These are phyloP conservation scores for Phaeophleospora eucalypticola DNA, from an alignment of 2,329 filamentous ascomycete species.

Conservation along the genomic window DNA sequence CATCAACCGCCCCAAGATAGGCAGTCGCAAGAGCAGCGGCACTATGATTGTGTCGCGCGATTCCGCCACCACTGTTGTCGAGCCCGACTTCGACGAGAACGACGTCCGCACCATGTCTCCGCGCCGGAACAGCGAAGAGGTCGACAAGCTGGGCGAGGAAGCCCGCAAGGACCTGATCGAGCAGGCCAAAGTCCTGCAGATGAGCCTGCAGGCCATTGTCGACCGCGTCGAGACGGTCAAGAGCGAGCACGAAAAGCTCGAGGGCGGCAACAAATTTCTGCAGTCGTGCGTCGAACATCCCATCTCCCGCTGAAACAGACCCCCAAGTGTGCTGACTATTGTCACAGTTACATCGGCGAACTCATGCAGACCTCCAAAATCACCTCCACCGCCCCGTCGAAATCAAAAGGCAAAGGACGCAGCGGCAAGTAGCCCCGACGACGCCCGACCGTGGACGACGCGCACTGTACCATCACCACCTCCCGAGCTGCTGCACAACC, in stretches of 20 bases:
- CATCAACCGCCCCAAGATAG: slow-evolving; percentile 58
- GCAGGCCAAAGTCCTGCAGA: slow-evolving; percentile 84
- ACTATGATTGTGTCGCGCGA: slow-evolving; percentile 70
- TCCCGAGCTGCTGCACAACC: too few relatives aligned
- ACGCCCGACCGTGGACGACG: not conserved
- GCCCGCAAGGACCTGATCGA: slow-evolving; percentile 63
- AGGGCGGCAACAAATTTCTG: slow-evolving; percentile 93
- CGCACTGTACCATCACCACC: slow-evolving; percentile 13
- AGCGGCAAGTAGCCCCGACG: slow-evolving; percentile 18
- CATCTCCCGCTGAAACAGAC: slow-evolving; percentile 1
- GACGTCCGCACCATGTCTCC: slow-evolving; percentile 95
- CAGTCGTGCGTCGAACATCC: slow-evolving; percentile 53
- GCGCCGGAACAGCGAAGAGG: slow-evolving; percentile 80
- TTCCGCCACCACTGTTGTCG: slow-evolving; percentile 57
- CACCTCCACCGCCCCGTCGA: slow-evolving; percentile 50
- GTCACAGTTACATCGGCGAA: slow-evolving; percentile 88
- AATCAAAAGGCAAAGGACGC: slow-evolving; percentile 41
- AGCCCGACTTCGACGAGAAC: slow-evolving; percentile 66
- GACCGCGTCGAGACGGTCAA: slow-evolving; percentile 92
- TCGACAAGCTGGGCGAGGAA: slow-evolving; percentile 80
- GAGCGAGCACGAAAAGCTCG: slow-evolving; percentile 91
- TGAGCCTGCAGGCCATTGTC: slow-evolving; percentile 82
- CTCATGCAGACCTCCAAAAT: slow-evolving; percentile 74
- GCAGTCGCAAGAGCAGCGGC: slow-evolving; percentile 70
- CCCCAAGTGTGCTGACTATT: slow-evolving; percentile 15